Percentiles rank a stretch among this genome's conserved stretches.
phyloP scores from a whole-genome alignment of 2,329 filamentous ascomycete species.

The Colletotrichum siamense region DNA sequence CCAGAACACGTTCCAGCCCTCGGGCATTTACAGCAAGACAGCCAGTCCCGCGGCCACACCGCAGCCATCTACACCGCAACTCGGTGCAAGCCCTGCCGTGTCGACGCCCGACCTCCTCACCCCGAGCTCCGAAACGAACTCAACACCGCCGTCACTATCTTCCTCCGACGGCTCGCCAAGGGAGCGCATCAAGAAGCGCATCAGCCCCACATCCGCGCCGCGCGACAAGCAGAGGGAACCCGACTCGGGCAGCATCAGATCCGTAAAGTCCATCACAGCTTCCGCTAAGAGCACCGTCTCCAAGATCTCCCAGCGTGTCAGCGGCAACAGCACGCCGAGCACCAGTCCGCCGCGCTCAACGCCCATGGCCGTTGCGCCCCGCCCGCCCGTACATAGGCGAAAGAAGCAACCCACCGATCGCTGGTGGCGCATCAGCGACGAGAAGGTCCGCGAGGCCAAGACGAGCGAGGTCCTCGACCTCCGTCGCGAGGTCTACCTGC shows the following conservation, averaged over 20 bases:
- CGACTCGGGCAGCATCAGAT: constrained; percentile 59
- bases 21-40: constrained; percentile 73
- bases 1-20: constrained; percentile 77
- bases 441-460: constrained; percentile 94
- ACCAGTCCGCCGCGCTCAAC: constrained; percentile 25
- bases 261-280: constrained; percentile 62
- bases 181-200: constrained; percentile 21
- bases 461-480: constrained; percentile 89
- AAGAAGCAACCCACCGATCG: constrained; percentile 68
- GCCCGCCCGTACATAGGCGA: constrained; percentile 38
- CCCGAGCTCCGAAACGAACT: constrained; percentile 36
- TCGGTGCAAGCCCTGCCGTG: constrained; percentile 46
- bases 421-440: constrained; percentile 99
- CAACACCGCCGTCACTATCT: constrained; percentile 44
- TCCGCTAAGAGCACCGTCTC: constrained; percentile 62
- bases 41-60: constrained; percentile 60
- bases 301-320: constrained; percentile 45
- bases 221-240: constrained; percentile 45
- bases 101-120: constrained; percentile 55
- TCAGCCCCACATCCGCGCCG: constrained; percentile 22
- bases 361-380: constrained; percentile 24
- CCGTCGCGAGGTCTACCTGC: constrained; percentile 93
- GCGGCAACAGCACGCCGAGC: constrained; percentile 24
- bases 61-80: constrained; percentile 51
- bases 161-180: constrained; percentile 30